Percentiles rank a stretch among this genome's conserved stretches.
Conservation (phyloP, 257 asterid species). For the Fraxinus americana region DNA sequence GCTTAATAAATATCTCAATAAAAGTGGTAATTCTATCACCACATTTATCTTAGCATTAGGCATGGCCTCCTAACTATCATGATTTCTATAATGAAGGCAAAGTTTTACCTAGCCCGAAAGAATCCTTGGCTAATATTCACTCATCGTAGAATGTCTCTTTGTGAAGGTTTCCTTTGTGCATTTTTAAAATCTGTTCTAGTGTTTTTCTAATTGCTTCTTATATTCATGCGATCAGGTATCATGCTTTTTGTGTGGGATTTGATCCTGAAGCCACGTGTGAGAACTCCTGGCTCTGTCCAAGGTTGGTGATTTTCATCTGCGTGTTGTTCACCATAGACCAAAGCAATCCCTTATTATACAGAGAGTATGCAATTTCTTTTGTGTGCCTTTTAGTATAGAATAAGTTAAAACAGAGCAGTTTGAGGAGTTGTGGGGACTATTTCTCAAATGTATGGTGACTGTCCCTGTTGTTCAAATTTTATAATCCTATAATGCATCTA, state of each 20-base stretch:
- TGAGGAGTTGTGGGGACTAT: not conserved
- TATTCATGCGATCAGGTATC: conserved; percentile 69
- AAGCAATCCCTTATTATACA: not conserved
- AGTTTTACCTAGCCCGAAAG: not conserved
- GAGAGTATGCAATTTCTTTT: not conserved
- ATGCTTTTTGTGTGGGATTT: conserved; percentile 96
- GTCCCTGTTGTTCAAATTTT: not conserved
- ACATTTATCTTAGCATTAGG: not conserved
- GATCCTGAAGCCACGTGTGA: conserved; percentile 89
- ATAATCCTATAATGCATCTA: not conserved
- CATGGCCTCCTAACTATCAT: not conserved
- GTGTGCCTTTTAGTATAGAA: not conserved
- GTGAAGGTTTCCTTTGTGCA: conserved; percentile 14
- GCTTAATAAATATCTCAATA: not conserved
- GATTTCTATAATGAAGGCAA: not conserved
- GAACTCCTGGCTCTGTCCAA: conserved; percentile 93
- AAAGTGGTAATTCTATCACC: not conserved
- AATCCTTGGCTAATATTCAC: not conserved
- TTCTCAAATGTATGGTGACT: not conserved
- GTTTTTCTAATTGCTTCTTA: conserved; percentile 28
- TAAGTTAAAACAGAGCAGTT: not conserved
- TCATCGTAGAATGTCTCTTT: conserved; percentile 14
- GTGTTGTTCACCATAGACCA: conserved; percentile 8
- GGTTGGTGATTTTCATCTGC: conserved; percentile 38
- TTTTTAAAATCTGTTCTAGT: conserved; percentile 8